Base-by-base conservation (phyloP, 208 protist species). In the Leishmania tarentolae region DNA sequence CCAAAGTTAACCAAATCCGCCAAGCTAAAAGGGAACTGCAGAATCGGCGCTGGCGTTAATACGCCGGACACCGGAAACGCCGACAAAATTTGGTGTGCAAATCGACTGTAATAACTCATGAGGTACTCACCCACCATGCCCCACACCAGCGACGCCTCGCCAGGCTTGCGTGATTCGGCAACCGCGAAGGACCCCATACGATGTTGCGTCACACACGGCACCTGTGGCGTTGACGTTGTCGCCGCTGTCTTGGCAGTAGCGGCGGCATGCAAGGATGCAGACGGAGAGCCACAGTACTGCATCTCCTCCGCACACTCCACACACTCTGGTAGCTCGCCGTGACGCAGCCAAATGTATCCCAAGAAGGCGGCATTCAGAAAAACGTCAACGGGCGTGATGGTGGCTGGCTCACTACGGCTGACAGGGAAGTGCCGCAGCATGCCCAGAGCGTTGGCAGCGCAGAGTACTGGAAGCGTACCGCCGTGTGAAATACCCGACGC, bases 101-200 rank as follows among this genome's bases (percentile, higher is more conserved):
- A 88, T 40, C 91, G 89, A 4, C 85, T 81, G 73, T 93, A 94
- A 82, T 97, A 97, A 75, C 93, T 84, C 70, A 93, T 83, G 3
- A 97, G 57, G 75, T 94, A 96, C 80, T 95, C 88, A 2, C 82
- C 81, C 42, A 95, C 35, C 91, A 94, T 96, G 42, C 90, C 92
- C 94, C 94, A 97, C 44, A 96, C 90, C 59, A 95, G 75, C 31
- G 79, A 77, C 42, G 68, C 46, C 61, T 78, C 83, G 9, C 31
- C 69, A 15, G 83, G 70, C n/a, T 59, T 50, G 52, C 68, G 72
- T 17, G 83, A 80, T 65, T 87, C 79, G 4, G 79, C 83, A 3
- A 83, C 75, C 17, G 79, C 79, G 52, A 87, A 81, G 24, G 82
- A 76, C 24, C 63, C 82, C 47, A 85, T 75, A 69, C 31, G 61